Conservation (phyloP, 495 filamentous ascomycete genomes). For the Hyaloscypha bicolor region DNA sequence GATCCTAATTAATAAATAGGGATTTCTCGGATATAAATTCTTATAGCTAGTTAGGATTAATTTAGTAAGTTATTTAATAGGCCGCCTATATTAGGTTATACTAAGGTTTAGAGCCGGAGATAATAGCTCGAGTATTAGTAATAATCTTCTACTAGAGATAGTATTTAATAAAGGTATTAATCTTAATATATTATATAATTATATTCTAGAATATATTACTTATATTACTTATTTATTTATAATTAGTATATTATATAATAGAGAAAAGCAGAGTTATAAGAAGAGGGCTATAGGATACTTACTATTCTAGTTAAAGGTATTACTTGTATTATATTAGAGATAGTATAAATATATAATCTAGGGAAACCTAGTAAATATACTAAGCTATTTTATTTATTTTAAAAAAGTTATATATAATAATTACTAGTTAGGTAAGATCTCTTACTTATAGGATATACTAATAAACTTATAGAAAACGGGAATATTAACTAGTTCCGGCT, state of each 20-base stretch:
- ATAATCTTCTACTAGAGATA: no score
- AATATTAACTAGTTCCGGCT: constrained; percentile 29
- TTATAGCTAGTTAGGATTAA: constrained; percentile 38
- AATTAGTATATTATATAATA: constrained; percentile 26
- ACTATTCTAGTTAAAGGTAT: no score
- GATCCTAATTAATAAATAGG: constrained; percentile 35
- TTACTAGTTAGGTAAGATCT: constrained; percentile 38
- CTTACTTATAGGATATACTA: constrained; percentile 36
- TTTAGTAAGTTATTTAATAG: constrained; percentile 38
- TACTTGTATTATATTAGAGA: no score
- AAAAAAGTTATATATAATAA: constrained; percentile 40
- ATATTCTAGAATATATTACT: constrained; percentile 41
- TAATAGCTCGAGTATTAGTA: no score
- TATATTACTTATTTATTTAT: constrained; percentile 34
- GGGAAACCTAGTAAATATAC: no score
- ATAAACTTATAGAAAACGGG: constrained; percentile 35
- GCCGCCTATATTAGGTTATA: no score
- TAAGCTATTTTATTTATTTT: constrained; percentile 41
- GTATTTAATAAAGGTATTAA: no score
- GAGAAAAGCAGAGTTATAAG: constrained; percentile 11
- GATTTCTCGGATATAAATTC: constrained; percentile 35
- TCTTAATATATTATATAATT: constrained; percentile 43
- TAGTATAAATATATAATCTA: no score
- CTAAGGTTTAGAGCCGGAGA: no score
- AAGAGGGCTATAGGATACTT: constrained; percentile 25